These are phyloP conservation scores for Zygosaccharomyces bisporus DNA, from an alignment of 805 yeast species.

Conservation along the genomic window DNA sequence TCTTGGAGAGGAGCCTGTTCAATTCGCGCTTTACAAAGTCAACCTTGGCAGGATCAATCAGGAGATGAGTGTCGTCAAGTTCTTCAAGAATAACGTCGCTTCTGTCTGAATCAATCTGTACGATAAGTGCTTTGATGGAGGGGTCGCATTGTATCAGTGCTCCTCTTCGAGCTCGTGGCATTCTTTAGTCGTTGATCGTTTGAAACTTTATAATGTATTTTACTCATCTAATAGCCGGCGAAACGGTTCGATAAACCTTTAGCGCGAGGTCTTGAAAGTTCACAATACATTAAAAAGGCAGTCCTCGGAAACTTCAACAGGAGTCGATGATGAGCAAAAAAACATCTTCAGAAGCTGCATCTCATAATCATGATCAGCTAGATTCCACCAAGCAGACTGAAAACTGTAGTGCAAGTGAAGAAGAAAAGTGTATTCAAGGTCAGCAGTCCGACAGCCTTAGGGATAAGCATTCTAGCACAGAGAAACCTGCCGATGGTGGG, in stretches of 20 bases:
- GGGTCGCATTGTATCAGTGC: slow-evolving; percentile 74
- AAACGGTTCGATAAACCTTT: background rate
- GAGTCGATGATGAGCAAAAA: slow-evolving; percentile 1
- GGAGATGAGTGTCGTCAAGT: slow-evolving; percentile 84
- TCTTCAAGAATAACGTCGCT: slow-evolving; percentile 77
- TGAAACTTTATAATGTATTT: background rate
- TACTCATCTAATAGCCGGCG: background rate
- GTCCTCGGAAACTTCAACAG: background rate
- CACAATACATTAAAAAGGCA: background rate
- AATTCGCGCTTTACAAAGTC: slow-evolving; percentile 73
- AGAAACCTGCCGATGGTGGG: slow-evolving; percentile 20
- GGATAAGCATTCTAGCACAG: slow-evolving; percentile 12
- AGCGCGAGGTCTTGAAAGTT: slow-evolving; percentile 1
- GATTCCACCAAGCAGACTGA: background rate
- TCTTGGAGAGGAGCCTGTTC: slow-evolving; percentile 70
- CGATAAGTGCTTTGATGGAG: slow-evolving; percentile 79
- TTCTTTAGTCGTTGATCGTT: slow-evolving; percentile 6
- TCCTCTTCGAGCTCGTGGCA: slow-evolving; percentile 58
- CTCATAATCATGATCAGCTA: background rate
- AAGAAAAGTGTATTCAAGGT: background rate
- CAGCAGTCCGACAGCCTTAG: background rate
- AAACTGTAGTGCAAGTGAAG: background rate
- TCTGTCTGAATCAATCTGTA: slow-evolving; percentile 71
- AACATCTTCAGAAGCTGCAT: background rate
- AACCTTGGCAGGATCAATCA: slow-evolving; percentile 75